Evolutionary conservation across 164 flowering plant genomes (phyloP).

Genomic region (Tetrastigma voinierianum): DNA sequence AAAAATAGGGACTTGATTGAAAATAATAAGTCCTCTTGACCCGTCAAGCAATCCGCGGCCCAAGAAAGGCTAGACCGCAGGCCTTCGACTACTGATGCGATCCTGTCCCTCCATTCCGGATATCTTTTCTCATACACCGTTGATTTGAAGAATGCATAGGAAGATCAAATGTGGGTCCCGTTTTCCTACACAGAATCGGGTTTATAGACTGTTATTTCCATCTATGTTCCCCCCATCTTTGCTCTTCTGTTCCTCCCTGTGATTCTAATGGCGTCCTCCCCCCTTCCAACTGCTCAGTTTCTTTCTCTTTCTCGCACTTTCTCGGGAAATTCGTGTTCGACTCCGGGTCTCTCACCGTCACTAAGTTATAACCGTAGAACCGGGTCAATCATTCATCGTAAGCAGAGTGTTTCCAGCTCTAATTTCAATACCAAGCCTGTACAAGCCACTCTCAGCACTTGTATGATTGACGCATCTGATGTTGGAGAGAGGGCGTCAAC

Average conservation of each 20-base stretch:
- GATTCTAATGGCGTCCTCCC: constrained; percentile 26
- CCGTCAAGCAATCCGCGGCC: too few relatives aligned
- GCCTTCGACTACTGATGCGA: too few relatives aligned
- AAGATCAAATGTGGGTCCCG: too few relatives aligned
- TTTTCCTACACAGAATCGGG: too few relatives aligned
- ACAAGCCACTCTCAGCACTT: constrained; percentile 12
- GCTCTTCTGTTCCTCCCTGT: too few relatives aligned
- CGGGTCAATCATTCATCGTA: constrained; percentile 11
- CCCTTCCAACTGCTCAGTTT: constrained; percentile 22
- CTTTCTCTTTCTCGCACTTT: constrained; percentile 2
- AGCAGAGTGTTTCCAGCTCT: constrained; percentile 4
- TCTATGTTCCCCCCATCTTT: neutral
- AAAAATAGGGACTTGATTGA: too few relatives aligned
- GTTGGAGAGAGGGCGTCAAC: constrained; percentile 16
- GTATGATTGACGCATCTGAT: neutral
- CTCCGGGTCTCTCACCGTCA: neutral
- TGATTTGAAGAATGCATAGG: too few relatives aligned
- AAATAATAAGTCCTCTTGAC: too few relatives aligned
- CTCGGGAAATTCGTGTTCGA: neutral
- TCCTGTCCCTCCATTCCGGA: too few relatives aligned
- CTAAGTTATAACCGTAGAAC: constrained; percentile 11
- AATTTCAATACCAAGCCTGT: neutral
- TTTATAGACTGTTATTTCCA: neutral
- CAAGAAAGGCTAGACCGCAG: too few relatives aligned
- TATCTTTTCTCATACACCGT: too few relatives aligned